Base-by-base conservation (phyloP, 169 alveolate genomes). In the Plasmodium vinckei region DNA sequence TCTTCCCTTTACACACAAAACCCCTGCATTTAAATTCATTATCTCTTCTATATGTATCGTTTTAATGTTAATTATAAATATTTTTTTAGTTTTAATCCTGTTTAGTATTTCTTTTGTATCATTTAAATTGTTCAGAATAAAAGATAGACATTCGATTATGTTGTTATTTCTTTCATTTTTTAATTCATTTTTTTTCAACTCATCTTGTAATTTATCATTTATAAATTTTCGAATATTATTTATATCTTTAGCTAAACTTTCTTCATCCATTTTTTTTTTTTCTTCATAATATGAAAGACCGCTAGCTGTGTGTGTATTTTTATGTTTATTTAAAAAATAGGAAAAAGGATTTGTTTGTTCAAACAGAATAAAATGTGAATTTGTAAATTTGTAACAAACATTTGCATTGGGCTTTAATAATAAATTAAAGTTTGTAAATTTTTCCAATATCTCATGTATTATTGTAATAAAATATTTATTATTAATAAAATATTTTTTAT, bases 11-110 rank as follows among this genome's bases (percentile, higher is more conserved):
- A 6, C 12, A 9, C 49, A n/a, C n/a, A 47, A 27, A 53, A 56
- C 63, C 9, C n/a, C 27, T 19, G 63, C 54, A 77, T 77, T 27
- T 13, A 82, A 25, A 56, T 60, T 82, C 33, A 82, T 17, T 10
- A 82, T 67, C 25, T 65, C 90, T 27, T 82, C 72, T 47, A 82
- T 82, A 19, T 82, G 23, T 19, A 82, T 82, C 23, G 23, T 82
- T 46, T 67, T 82, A 67, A 82, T 47, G 56, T 82, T 82, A 39
- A 82, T 67, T n/a, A 67, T 9, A 42, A 82, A 39, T n/a, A 82
- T 67, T 67, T 82, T 82, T 27, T 82, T 33, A 33, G 65, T 57
- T 4, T 33, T 54, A 10, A 82, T 21, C 17, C 57, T 82, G 6
- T 59, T 23, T 17, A 65, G 10, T 51, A 82, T 51, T 15, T 82